Evolutionary conservation across 306 rosid species (phyloP), one percentile per base, ranked within the genome.

Genomic region (Mimosa pudica): DNA sequence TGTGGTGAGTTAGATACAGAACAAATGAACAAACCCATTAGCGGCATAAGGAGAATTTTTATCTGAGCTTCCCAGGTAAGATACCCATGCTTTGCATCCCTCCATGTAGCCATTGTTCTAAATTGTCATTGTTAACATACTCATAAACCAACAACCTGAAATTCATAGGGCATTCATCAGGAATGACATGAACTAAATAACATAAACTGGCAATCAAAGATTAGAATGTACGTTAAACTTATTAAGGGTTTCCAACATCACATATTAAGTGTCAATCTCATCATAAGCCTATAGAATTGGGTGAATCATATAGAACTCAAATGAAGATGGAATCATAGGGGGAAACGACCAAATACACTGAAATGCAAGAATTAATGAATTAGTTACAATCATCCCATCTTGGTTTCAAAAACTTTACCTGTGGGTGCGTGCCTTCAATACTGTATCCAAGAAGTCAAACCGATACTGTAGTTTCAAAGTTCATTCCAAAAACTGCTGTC

Each of bases 51-150:
- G 73, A 93, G 94, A 83, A 93, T 86, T 86, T n/a, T 93, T 93
- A 89, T 85, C 42, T 96, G 90, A 55, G 96, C 97, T n/a, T 91
- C 97, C 97, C 97, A 93, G 63, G 97, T 93, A 60, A 93, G 90
- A 87, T 76, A 91, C 68, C 94, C 97, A 85, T 84, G 87, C 71
- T 90, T 92, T 86, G 84, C 96, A 93, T 89, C 36, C 90, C 94
- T 78, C 97, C 97, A 83, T 93, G 97, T 70, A 90, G 96, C 97
- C 97, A 92, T 70, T 92, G 97, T 83, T 92, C 97, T 44, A 92
- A 84, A 76, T 24, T 24, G 30, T 24, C 30, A 24, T 24, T 24
- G 30, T 24, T 24, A 24, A 24, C 30, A 24, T 24, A 24, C 30
- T 24, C 30, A 24, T 24, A 24, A 24, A 24, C 30, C 30, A 24